Evolutionary conservation across 2,329 filamentous ascomycete genomes (phyloP), one percentile per base, ranked within the genome.

Genomic region (Colletotrichum acutatum): DNA sequence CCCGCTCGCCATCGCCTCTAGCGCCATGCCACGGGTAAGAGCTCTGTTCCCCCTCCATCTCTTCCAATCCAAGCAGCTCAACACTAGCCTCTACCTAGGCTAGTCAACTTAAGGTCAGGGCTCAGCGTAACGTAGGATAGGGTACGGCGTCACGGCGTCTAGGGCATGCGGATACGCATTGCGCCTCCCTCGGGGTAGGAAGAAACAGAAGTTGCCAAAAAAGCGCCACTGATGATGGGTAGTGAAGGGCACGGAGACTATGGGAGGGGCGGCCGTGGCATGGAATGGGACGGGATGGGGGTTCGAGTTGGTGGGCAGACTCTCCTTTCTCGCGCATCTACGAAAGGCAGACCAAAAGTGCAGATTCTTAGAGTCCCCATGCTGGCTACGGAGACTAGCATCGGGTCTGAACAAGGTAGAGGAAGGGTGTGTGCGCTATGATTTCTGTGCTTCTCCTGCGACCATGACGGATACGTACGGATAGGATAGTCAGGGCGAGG

Each of bases 1-100:
- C 66, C 66, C 70, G 59, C 54, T 60, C 60, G 60, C 70, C 70
- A 69, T 69, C 53, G 66, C 69, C 70, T 64, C 59, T 69, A 69
- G 66, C 64, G 65, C n/a, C 11, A 42, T 58, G 64, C 28, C 49
- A 52, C 34, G 30, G 30, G 16, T 8, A 32, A 28, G 52, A 42
- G 16, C 66, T 64, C 42, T 60, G 59, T 72, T 53, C 32, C 59
- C 32, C 24, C 30, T 11, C 58, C 59, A 28, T 56, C 66, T 65
- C 52, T 49, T 49, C 66, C 60, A 64, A 56, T 42, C 42, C 60
- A 60, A 72, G 60, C 59, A 63, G 30, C n/a, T 34, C 32, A 32
- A 11, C 32, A 32, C 32, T 32, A 32, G 32, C 32, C 32, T 42
- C 22, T 9, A 37, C 42, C 57, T 60, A 54, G 65, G 32, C 46